Evolutionary conservation across 2,329 filamentous ascomycete genomes (phyloP), one percentile per base, ranked within the genome.

Genomic region (Colletotrichum sp.): DNA sequence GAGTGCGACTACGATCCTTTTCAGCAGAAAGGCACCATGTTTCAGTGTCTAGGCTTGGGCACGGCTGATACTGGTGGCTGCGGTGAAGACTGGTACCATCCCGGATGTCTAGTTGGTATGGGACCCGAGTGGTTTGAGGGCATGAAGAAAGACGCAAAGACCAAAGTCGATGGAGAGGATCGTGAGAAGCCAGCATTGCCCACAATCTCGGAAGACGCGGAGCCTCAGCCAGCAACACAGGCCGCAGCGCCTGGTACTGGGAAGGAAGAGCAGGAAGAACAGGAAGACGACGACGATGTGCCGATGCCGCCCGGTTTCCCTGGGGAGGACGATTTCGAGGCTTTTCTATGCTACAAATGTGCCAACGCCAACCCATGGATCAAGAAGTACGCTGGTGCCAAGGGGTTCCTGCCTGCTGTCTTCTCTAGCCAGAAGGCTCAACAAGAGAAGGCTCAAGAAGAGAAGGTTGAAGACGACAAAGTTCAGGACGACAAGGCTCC

Each of bases 61-160:
- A 93, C 91, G 0, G 88, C 90, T 15, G 93, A 96, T 77, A 92
- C 93, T 2, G 96, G 96, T 18, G 96, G 96, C 6, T 98, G 96
- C 83, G 96, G 96, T 15, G 96, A 98, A 84, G 96, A 98, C 81
- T 98, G 96, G 96, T 98, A 95, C 89, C 96, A 98, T 84, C 95
- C 96, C 1, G 95, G 97, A 75, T 98, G 96, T 81, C 86, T 98
- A 9, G 91, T 98, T 63, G 96, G 96, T 8, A 85, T 97, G 77
- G 92, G 93, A 1, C 90, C 95, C 13, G 89, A 91, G 73, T 96
- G 94, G 91, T 91, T 88, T 76, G 91, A 93, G 80, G 88, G 85
- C 79, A 86, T 83, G 82, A 80, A 82, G 76, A 82, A 77, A 71
- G 67, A 79, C n/a, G 84, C 84, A 59, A 84, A 84, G 64, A 71